Evolutionary conservation across 768 basidiomycete species (phyloP).

Genomic region (Psilocybe azurescens): DNA sequence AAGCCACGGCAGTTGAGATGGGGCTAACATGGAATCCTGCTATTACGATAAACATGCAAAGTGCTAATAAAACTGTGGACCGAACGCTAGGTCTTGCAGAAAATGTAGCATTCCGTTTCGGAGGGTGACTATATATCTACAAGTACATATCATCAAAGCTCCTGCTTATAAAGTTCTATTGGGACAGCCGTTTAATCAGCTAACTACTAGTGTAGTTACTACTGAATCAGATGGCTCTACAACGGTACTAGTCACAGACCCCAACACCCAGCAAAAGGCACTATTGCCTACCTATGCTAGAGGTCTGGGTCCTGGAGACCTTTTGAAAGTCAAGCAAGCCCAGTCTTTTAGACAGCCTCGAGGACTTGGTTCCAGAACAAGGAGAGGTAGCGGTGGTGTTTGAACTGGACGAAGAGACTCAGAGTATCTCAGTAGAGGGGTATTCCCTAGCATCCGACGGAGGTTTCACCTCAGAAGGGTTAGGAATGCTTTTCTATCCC

Average conservation of each 20-base stretch:
- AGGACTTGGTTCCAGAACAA: conserved; percentile 18
- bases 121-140: conserved; percentile 26
- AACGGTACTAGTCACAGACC: conserved; percentile 28
- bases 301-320: neutral
- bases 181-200: conserved; percentile 34
- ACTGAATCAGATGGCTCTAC: conserved; percentile 24
- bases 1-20: no score
- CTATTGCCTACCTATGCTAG: conserved; percentile 16
- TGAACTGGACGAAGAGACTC: neutral
- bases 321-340: neutral
- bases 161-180: conserved; percentile 33
- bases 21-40: no score
- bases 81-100: conserved; percentile 32
- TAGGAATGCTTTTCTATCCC: no score
- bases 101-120: conserved; percentile 31
- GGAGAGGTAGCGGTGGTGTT: conserved; percentile 19
- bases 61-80: no score
- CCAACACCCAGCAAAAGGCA: conserved; percentile 20
- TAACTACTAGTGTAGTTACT: conserved; percentile 24
- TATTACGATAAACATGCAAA: no score
- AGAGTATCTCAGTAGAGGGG: neutral
- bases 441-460: neutral
- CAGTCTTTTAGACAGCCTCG: conserved; percentile 20
- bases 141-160: conserved; percentile 31
- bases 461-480: neutral